A percentile compares a stretch with the other conserved stretches of the same genome.
phyloP scores from a whole-genome alignment of 768 basidiomycete species.

The Mycena alexandri region DNA sequence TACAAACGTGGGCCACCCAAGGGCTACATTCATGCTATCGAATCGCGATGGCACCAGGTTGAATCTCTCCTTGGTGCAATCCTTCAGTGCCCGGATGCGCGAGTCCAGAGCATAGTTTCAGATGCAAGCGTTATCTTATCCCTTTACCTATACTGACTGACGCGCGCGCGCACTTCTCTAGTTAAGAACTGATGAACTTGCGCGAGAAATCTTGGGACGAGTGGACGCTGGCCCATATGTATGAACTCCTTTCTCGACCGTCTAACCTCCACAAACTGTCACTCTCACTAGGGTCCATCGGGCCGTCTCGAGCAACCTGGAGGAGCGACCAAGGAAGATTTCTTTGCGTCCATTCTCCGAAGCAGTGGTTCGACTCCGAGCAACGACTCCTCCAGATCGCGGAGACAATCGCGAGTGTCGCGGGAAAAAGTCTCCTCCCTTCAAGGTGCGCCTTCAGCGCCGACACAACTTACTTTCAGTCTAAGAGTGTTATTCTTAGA shows the following conservation, averaged over 20 bases:
- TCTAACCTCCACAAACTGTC: slow-evolving; percentile 18
- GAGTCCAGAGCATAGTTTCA: slow-evolving; percentile 71
- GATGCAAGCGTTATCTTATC: slow-evolving; percentile 48
- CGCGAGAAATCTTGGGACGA: slow-evolving; percentile 79
- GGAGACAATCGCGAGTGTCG: slow-evolving; percentile 81
- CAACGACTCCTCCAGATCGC: slow-evolving; percentile 73
- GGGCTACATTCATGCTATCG: slow-evolving; percentile 94
- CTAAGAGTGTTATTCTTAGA: slow-evolving; percentile 51
- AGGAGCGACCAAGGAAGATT: slow-evolving; percentile 80
- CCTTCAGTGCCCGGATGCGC: slow-evolving; percentile 75
- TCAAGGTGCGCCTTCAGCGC: slow-evolving; percentile 52
- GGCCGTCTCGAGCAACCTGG: slow-evolving; percentile 72
- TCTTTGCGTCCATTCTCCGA: slow-evolving; percentile 79
- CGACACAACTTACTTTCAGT: background rate
- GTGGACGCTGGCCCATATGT: slow-evolving; percentile 89
- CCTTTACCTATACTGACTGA: slow-evolving; percentile 12
- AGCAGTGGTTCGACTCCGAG: slow-evolving; percentile 62
- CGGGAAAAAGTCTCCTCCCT: slow-evolving; percentile 85
- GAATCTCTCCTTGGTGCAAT: slow-evolving; percentile 90
- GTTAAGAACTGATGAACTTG: slow-evolving; percentile 78
- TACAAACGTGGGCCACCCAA: slow-evolving; percentile 89
- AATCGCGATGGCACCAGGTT: slow-evolving; percentile 92
- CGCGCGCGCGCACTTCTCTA: slow-evolving; percentile 2
- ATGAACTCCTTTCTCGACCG: slow-evolving; percentile 39
- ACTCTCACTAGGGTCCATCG: slow-evolving; percentile 68